Evolutionary conservation across 2,329 filamentous ascomycete genomes (phyloP), one percentile per base, ranked within the genome.

Genomic region (Pochonia chlamydosporia): DNA sequence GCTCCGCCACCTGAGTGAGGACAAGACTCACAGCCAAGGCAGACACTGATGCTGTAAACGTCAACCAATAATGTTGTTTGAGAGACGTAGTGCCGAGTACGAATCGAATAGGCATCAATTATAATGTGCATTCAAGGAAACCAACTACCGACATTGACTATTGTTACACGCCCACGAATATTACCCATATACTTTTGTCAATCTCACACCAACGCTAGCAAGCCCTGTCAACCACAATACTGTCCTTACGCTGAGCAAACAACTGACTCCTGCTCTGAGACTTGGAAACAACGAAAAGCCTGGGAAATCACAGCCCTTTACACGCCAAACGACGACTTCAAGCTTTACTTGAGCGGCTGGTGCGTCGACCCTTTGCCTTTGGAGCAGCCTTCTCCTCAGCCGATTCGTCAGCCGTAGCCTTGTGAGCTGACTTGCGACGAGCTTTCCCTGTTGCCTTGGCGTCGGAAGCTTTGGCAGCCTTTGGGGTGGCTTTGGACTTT

Each of bases 261-360:
- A 23, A 23, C 35, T 13, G 20, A 8, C 16, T 39, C 20, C n/a
- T 6, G 9, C 35, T 5, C 16, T 4, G 5, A 39, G 7, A 21
- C 16, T 4, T 11, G 8, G 14, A n/a, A 21, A 39, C 16, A n/a
- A 23, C 10, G 20, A 18, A 1, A 39, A 21, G 5, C 8, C 16
- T 39, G 11, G 23, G 10, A 37, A 23, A 23, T n/a, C n/a, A n/a
- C n/a, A n/a, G n/a, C n/a, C n/a, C n/a, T n/a, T n/a, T n/a, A n/a
- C n/a, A n/a, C n/a, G n/a, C n/a, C 35, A 11, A 10, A 8, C 35
- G 23, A 14, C 3, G 20, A 25, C 24, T 37, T 41, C 47, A 57
- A 14, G 49, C 51, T 55, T 59, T 61, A 52, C 56, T 53, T 43
- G 59, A 47, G 21, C 62, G 60, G 36, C 59, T 30, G 33, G 5